phyloP scores from a whole-genome alignment of 1,284 basidiomycete species.

The Boletus smithii region DNA sequence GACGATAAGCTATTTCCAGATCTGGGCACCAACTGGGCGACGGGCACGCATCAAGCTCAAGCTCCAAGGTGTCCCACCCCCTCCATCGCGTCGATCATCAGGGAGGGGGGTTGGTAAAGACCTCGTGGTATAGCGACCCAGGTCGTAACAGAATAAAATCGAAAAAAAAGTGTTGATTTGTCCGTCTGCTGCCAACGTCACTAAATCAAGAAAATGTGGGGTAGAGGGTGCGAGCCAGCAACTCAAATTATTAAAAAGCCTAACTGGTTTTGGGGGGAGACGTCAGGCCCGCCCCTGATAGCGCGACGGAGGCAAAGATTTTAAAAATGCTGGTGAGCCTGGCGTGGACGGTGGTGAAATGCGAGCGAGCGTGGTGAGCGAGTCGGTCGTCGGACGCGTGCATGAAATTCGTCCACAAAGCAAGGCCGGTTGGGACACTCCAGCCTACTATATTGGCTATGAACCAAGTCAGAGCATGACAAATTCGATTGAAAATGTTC shows the following conservation, averaged over 20 bases:
- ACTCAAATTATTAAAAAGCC: conserved; percentile 28
- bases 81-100: not conserved
- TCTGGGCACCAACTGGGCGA: conserved; percentile 7
- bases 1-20: conserved; percentile 12
- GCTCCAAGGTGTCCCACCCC: too few species aligned
- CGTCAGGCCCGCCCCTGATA: not conserved
- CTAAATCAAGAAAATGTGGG: conserved; percentile 14
- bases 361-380: not conserved
- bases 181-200: not conserved
- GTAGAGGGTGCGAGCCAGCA: conserved; percentile 13
- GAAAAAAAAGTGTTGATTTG: not conserved
- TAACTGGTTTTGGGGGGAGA: conserved; percentile 13
- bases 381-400: conserved; percentile 1
- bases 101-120: not conserved
- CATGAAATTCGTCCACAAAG: conserved; percentile 8
- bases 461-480: conserved; percentile 32
- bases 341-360: too few species aligned
- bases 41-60: too few species aligned
- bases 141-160: not conserved
- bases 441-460: conserved; percentile 33
- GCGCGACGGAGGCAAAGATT: not conserved
- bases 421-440: conserved; percentile 25
- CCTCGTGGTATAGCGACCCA: not conserved
- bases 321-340: too few species aligned
- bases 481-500: conserved; percentile 30